Base-by-base conservation (phyloP, 1,139 yeast genomes). In the Candida tropicalis region DNA sequence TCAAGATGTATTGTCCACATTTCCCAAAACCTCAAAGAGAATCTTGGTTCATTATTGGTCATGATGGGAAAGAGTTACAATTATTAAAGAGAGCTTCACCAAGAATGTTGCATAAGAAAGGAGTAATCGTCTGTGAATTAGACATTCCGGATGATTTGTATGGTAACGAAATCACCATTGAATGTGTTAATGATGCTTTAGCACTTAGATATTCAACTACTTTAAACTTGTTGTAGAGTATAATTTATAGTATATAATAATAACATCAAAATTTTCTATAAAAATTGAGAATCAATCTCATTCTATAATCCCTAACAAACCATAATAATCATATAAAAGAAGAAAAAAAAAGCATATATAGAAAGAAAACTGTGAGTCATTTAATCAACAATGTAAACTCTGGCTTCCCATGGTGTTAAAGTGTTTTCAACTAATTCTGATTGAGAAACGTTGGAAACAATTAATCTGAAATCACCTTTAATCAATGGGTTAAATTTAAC, bases 11-110 rank as follows among this genome's bases (percentile, higher is more conserved):
- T 57, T 74, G 93, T 48, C 95, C 95, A 3, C 81, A 79, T 53
- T 93, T 87, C 66, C 96, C 96, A 38, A 91, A 93, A 62, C 73
- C 84, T 1, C 99, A 95, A 64, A 84, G 91, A 55, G 99, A 93
- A 60, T 82, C 95, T 0, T 95, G 99, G 99, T 88, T 93, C 62
- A 76, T 85, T 8, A 77, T 91, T 40, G 64, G 84, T 7, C 77
- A 81, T 52, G 77, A 81, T 55, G 60, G 59, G 9, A 67, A 66
- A 27, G 88, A 84, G 56, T 59, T 87, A 34, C 63, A 77, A 27
- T 69, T 82, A 43, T 65, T 87, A 34, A 86, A 85, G 56, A 74
- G 95, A 56, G 86, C 86, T 7, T 77, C 83, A 12, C 93, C 93
- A 1, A 70, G 65, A 47, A 51, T 69, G 40, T 51, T 56, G 0